A percentile compares a stretch with the other conserved stretches of the same genome.
These are phyloP conservation scores for Hortaea werneckii DNA, from an alignment of 2,329 filamentous ascomycete genomes.

Conservation along the genomic window DNA sequence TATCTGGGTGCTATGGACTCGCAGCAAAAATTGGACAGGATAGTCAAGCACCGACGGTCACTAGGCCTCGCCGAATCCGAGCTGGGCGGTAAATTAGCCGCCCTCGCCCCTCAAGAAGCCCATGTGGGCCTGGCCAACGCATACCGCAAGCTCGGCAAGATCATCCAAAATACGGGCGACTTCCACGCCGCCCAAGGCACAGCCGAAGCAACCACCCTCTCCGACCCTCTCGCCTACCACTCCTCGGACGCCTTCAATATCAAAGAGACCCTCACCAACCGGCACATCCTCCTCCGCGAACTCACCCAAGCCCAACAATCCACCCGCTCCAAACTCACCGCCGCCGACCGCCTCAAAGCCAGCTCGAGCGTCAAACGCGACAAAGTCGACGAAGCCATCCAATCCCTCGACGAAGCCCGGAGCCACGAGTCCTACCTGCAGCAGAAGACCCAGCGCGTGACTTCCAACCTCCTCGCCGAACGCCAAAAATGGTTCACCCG, in stretches of 20 bases:
- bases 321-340: conserved; percentile 70
- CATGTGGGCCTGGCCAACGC: conserved; percentile 80
- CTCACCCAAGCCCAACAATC: conserved; percentile 81
- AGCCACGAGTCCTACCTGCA: conserved; percentile 70
- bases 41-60: conserved; percentile 83
- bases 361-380: conserved; percentile 80
- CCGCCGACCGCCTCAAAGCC: conserved; percentile 79
- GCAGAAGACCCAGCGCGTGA: conserved; percentile 81
- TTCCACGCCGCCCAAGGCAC: conserved; percentile 95
- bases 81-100: conserved; percentile 79
- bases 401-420: conserved; percentile 75
- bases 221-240: conserved; percentile 89
- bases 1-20: conserved; percentile 93
- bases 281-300: conserved; percentile 90
- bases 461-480: conserved; percentile 77
- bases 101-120: conserved; percentile 81
- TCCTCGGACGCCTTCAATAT: conserved; percentile 94
- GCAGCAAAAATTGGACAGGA: conserved; percentile 90
- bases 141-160: conserved; percentile 88
- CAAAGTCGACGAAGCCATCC: conserved; percentile 97
- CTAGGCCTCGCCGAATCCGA: conserved; percentile 87
- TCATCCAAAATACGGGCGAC: conserved; percentile 87
- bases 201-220: conserved; percentile 87
- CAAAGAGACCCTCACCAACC: conserved; percentile 95
- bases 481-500: conserved; percentile 83